Conservation (phyloP, 139 green algal species). For the Tetradesmus obliquus region DNA sequence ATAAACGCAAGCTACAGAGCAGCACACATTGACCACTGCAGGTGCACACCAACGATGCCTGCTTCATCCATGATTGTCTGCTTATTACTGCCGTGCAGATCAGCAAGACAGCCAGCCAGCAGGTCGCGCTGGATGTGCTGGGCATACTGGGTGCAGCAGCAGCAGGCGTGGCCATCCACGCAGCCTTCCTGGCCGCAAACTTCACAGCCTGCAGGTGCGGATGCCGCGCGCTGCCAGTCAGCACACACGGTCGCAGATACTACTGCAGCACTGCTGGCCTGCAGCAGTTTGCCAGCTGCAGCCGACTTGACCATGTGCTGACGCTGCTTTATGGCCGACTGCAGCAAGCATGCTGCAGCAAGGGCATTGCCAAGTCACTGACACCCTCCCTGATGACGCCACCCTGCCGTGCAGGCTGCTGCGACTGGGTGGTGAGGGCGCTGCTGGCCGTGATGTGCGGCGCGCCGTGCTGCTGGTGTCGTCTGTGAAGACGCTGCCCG, state of each 20-base stretch:
- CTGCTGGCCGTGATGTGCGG: conserved; percentile 41
- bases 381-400: background rate
- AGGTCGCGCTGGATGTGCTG: conserved; percentile 22
- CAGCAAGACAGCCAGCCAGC: conserved; percentile 49
- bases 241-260: too few relatives aligned
- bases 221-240: background rate
- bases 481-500: conserved; percentile 70
- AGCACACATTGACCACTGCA: background rate
- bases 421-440: conserved; percentile 43
- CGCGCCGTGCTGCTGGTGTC: conserved; percentile 62
- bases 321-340: too few relatives aligned
- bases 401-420: conserved; percentile 22
- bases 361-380: background rate
- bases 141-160: conserved; percentile 39
- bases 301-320: background rate
- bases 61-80: too few relatives aligned
- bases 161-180: conserved; percentile 52
- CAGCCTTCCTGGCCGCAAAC: conserved; percentile 58
- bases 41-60: background rate
- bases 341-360: background rate
- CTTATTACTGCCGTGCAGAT: conserved; percentile 32
- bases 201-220: conserved; percentile 18
- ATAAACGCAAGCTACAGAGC: background rate
- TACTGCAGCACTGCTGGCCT: background rate
- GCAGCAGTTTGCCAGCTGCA: background rate